Evolutionary conservation across 208 protist genomes (phyloP), one percentile per base, ranked within the genome.

Genomic region (Trypanosoma rangeli): DNA sequence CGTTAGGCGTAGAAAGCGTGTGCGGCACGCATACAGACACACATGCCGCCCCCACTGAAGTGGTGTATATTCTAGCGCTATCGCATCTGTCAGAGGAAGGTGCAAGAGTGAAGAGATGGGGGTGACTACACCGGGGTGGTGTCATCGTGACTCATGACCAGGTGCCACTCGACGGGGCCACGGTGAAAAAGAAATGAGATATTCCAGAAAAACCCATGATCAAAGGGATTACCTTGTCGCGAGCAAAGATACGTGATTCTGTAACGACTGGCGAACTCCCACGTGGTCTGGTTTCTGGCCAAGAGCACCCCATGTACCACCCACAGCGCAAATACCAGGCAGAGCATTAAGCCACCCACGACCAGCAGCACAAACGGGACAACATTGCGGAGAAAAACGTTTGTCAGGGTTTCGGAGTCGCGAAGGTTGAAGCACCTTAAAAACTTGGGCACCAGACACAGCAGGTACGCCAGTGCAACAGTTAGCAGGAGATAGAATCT

Each of bases 401-500:
- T 13, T 20, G 67, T 63, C 7, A 71, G 20, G 18, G 55, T 65
- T 1, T 0, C 48, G 28, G 31, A 20, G 39, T 35, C 60, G 39
- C 15, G 9, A 59, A 79, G 31, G 24, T 46, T 46, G 54, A 79
- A 69, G 61, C 74, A 73, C 0, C 50, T 50, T 15, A 73, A 22
- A 39, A 73, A 12, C n/a, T 53, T 56, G n/a, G 13, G 28, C 18
- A 65, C 24, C 16, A 70, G 22, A 48, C 10, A 59, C 5, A 68
- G 4, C 8, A 79, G 24, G 53, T 79, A 73, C 0, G 42, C 8
- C 16, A 66, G 4, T 39, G 67, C 29, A n/a, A 54, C 37, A 16
- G 57, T 58, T 39, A 76, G 64, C 1, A 76, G 35, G 16, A 74
- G 35, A 50, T 72, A 67, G 50, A 86, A 86, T 15, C 66, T 64